These are phyloP conservation scores for Jaenimonas drosophilae DNA, from an alignment of 208 protist species.

Conservation along the genomic window DNA sequence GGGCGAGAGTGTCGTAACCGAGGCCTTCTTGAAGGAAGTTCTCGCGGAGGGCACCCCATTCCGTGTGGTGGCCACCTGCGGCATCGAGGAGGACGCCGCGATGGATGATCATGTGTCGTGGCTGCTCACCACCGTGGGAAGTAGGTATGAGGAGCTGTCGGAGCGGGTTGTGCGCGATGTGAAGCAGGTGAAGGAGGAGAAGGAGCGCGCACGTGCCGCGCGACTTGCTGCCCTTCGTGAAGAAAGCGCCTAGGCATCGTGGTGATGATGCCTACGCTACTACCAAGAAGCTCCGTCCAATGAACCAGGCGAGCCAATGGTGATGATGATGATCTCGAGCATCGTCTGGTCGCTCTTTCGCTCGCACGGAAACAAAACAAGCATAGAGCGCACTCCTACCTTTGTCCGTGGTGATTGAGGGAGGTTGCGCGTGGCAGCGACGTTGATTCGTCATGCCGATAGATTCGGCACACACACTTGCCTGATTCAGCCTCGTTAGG, in stretches of 20 bases:
- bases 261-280: too few relatives aligned
- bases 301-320: too few relatives aligned
- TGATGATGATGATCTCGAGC: too few relatives aligned
- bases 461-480: too few relatives aligned
- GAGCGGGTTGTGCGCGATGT: constrained; percentile 51
- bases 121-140: constrained; percentile 58
- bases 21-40: constrained; percentile 48
- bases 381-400: too few relatives aligned
- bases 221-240: constrained; percentile 32
- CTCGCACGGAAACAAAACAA: too few relatives aligned
- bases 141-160: constrained; percentile 45
- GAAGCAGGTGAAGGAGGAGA: constrained; percentile 52
- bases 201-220: constrained; percentile 51
- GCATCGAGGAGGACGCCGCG: constrained; percentile 60
- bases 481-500: too few relatives aligned
- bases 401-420: too few relatives aligned
- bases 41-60: constrained; percentile 28
- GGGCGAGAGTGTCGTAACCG: constrained; percentile 60
- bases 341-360: too few relatives aligned
- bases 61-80: constrained; percentile 63
- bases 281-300: too few relatives aligned
- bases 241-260: constrained; percentile 11
- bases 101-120: constrained; percentile 81
- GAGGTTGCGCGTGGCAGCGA: too few relatives aligned
- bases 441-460: too few relatives aligned